Percentiles rank a stretch among this genome's conserved stretches.
phyloP scores from a whole-genome alignment of 2,329 filamentous ascomycete species.

The Cryphonectria nitschkei region DNA sequence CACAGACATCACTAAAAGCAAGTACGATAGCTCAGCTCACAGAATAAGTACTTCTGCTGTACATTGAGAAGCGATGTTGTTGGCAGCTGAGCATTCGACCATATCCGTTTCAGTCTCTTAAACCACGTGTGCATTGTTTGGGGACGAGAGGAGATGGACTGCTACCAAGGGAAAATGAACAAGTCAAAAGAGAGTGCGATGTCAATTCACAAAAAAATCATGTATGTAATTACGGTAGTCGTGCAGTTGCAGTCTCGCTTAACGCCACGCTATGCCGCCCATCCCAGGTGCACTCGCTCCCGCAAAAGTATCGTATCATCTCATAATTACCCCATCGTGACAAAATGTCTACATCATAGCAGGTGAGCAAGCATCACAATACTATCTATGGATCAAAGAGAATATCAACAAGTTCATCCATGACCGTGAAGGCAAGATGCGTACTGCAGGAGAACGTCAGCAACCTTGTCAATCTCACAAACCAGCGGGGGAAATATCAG shows the following conservation, averaged over 20 bases:
- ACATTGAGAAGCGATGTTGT: background rate
- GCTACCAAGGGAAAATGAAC: background rate
- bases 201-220: slow-evolving; percentile 1
- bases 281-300: background rate
- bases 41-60: background rate
- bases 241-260: background rate
- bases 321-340: slow-evolving; percentile 5
- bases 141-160: background rate
- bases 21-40: background rate
- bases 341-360: slow-evolving; percentile 7
- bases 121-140: background rate
- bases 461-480: background rate
- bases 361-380: background rate
- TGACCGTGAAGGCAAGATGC: slow-evolving; percentile 70
- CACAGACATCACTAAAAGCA: background rate
- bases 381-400: slow-evolving; percentile 56
- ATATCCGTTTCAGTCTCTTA: background rate
- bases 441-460: slow-evolving; percentile 46
- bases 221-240: background rate
- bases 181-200: background rate
- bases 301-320: background rate
- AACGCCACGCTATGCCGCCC: slow-evolving; percentile 37
- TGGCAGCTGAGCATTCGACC: background rate
- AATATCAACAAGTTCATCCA: slow-evolving; percentile 71
- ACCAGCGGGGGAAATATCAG: background rate